Conservation (phyloP, 148 eudicot species). For the Persicaria tinctoria region DNA sequence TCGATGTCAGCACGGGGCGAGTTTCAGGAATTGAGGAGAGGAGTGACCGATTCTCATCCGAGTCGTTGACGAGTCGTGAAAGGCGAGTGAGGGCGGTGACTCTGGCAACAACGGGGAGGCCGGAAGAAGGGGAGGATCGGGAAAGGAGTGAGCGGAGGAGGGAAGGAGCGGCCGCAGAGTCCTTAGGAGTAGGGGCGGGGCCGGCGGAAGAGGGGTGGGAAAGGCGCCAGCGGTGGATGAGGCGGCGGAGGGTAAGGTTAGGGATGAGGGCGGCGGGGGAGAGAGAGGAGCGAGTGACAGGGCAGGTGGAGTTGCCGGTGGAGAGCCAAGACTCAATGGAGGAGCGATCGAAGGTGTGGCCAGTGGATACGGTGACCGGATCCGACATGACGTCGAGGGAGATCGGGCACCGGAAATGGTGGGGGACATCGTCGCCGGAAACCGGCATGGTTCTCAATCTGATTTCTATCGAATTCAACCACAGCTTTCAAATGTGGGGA, state of each 20-base stretch:
- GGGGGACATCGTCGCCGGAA: constrained; percentile 53
- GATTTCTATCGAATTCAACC: too few relatives aligned
- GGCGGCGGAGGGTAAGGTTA: constrained; percentile 71
- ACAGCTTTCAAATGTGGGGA: too few relatives aligned
- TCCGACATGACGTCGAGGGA: constrained; percentile 87
- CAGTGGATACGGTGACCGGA: constrained; percentile 78
- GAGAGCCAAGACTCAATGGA: constrained; percentile 82
- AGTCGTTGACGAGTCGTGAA: constrained; percentile 58
- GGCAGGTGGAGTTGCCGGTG: constrained; percentile 78
- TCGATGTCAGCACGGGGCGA: constrained; percentile 17
- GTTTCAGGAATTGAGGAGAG: constrained; percentile 31
- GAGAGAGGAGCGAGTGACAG: constrained; percentile 67
- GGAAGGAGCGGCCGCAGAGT: constrained; percentile 63
- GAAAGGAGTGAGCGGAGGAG: constrained; percentile 30
- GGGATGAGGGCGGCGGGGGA: constrained; percentile 57
- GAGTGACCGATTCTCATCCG: constrained; percentile 57
- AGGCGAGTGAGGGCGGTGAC: constrained; percentile 46
- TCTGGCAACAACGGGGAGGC: constrained; percentile 24
- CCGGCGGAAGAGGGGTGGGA: constrained; percentile 60
- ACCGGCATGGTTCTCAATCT: constrained; percentile 21
- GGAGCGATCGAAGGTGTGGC: constrained; percentile 84
- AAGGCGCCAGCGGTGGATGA: constrained; percentile 86
- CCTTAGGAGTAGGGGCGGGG: constrained; percentile 66
- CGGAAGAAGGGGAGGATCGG: constrained; percentile 19
- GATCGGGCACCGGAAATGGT: constrained; percentile 75